Percentiles rank a stretch among this genome's conserved stretches.
Conservation (phyloP, 2,329 filamentous ascomycete genomes). For the Microdochium trichocladiopsis region DNA sequence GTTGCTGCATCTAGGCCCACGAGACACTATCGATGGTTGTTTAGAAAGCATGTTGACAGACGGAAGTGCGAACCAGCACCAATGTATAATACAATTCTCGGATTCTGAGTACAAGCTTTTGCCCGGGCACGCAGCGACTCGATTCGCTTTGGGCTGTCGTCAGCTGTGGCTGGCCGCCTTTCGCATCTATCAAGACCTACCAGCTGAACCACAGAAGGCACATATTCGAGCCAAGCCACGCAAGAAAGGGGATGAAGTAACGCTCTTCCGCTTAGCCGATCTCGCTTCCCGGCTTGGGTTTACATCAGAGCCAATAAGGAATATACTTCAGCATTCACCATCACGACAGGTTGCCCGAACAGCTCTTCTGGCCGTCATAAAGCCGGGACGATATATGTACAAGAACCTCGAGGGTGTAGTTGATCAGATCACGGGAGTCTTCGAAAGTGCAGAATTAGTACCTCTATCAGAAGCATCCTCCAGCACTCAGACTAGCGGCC, state of each 20-base stretch:
- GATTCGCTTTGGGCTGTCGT: neutral
- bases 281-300: neutral
- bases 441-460: neutral
- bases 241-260: neutral
- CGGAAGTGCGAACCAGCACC: neutral
- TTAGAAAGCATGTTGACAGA: neutral
- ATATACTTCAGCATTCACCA: neutral
- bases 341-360: neutral
- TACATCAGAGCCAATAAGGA: neutral
- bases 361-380: neutral
- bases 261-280: neutral
- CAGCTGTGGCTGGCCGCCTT: neutral
- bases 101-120: neutral
- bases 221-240: neutral
- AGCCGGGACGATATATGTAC: neutral
- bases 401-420: neutral
- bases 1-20: neutral
- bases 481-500: neutral
- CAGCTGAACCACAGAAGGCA: neutral
- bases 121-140: neutral
- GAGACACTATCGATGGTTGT: neutral
- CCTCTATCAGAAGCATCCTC: neutral
- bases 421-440: neutral
- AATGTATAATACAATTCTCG: neutral
- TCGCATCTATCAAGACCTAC: neutral